Percentiles rank a stretch among this genome's conserved stretches.
Conservation (phyloP, 2,329 filamentous ascomycete species). For the Colletotrichum godetiae region DNA sequence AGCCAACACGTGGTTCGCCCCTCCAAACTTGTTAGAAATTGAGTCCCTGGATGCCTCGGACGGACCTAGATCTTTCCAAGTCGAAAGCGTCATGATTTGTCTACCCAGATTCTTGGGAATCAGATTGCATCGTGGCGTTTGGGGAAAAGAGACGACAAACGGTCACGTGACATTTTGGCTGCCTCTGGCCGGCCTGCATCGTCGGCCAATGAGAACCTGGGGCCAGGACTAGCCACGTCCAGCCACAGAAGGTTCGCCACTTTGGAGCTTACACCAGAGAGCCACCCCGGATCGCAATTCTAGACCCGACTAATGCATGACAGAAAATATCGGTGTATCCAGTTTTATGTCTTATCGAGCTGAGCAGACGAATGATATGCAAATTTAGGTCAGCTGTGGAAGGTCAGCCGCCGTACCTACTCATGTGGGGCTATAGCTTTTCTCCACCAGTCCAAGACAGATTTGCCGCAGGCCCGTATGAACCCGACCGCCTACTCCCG, state of each 20-base stretch:
- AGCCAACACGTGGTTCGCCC: not conserved
- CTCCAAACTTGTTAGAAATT: not conserved
- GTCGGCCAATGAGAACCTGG: too few species aligned
- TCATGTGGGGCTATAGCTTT: constrained; percentile 5
- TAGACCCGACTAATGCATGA: too few species aligned
- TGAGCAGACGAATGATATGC: too few species aligned
- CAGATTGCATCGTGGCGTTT: not conserved
- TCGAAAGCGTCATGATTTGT: not conserved
- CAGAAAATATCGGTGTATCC: too few species aligned
- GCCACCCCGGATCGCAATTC: too few species aligned
- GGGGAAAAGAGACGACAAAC: not conserved
- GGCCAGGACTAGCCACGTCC: too few species aligned
- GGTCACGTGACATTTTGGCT: not conserved
- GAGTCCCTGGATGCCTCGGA: constrained; percentile 6
- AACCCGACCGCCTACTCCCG: constrained; percentile 30
- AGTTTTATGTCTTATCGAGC: too few species aligned
- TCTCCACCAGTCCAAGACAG: constrained; percentile 24
- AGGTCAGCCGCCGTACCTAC: not conserved
- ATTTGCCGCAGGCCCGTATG: constrained; percentile 32
- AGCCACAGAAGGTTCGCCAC: too few species aligned
- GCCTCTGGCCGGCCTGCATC: not conserved
- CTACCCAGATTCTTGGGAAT: not conserved
- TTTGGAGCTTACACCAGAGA: too few species aligned
- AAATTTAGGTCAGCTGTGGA: too few species aligned
- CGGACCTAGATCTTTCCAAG: not conserved